Percentiles rank a stretch among this genome's conserved stretches.
Conservation (phyloP, 306 rosid genomes). For the Abrus pulchellus region DNA sequence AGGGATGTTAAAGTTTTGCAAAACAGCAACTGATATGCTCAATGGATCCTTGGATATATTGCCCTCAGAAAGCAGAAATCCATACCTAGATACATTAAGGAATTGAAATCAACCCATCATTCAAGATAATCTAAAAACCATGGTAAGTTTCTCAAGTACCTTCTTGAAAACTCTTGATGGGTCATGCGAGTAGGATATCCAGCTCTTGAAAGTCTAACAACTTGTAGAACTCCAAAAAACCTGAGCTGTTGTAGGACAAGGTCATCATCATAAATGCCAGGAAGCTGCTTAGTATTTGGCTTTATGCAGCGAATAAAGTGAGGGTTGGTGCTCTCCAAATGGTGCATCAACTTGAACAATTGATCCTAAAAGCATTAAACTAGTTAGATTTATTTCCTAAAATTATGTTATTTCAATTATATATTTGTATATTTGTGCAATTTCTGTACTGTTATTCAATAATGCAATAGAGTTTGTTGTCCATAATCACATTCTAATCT, state of each 20-base stretch:
- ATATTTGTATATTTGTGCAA: conserved; percentile 15
- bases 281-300: conserved; percentile 83
- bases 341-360: conserved; percentile 76
- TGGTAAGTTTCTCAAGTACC: conserved; percentile 57
- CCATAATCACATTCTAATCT: conserved; percentile 37
- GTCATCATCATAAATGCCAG: conserved; percentile 72
- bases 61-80: conserved; percentile 64
- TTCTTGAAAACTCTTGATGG: conserved; percentile 87
- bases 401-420: not conserved
- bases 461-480: conserved; percentile 25
- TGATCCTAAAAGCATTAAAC: conserved; percentile 64
- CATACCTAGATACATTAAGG: conserved; percentile 64
- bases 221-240: conserved; percentile 73
- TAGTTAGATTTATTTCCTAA: conserved; percentile 42
- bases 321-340: conserved; percentile 82
- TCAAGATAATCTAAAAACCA: conserved; percentile 41
- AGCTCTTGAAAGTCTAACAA: conserved; percentile 75
- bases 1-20: conserved; percentile 72
- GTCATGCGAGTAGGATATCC: conserved; percentile 85
- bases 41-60: conserved; percentile 70
- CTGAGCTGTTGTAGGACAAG: conserved; percentile 83
- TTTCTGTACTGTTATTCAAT: conserved; percentile 1
- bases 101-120: conserved; percentile 37
- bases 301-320: conserved; percentile 89
- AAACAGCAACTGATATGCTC: conserved; percentile 73